Percentiles rank a stretch among this genome's conserved stretches.
These are phyloP conservation scores for Cyclocybe aegerita DNA, from an alignment of 768 basidiomycete species.

Conservation along the genomic window DNA sequence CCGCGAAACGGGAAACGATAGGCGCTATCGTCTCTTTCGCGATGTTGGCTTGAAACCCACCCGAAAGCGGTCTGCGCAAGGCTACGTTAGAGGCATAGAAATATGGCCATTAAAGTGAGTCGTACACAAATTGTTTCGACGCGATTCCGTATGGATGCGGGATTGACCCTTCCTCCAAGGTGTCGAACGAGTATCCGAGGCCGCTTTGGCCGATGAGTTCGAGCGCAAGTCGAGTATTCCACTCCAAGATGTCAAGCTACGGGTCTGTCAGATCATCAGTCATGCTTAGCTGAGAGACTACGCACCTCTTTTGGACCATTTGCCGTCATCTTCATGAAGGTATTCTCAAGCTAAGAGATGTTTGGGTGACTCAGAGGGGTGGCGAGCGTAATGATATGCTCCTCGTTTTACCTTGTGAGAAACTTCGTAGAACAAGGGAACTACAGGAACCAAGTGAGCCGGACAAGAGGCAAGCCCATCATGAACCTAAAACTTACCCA, in stretches of 20 bases:
- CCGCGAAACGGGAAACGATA: slow-evolving; percentile 18
- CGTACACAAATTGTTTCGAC: slow-evolving; percentile 30
- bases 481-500: slow-evolving; percentile 14
- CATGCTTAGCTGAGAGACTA: too few relatives aligned
- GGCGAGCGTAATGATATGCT: too few relatives aligned
- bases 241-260: slow-evolving; percentile 34
- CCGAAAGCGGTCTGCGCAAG: slow-evolving; percentile 8
- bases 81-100: slow-evolving; percentile 3
- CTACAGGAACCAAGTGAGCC: slow-evolving; percentile 13
- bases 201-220: slow-evolving; percentile 53
- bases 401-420: slow-evolving; percentile 3
- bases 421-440: slow-evolving; percentile 33
- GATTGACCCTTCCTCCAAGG: slow-evolving; percentile 29
- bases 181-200: slow-evolving; percentile 43
- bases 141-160: slow-evolving; percentile 31
- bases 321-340: slow-evolving; percentile 24
- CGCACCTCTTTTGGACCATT: slow-evolving; percentile 30
- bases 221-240: slow-evolving; percentile 44
- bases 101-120: not conserved
- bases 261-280: not conserved
- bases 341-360: slow-evolving; percentile 22
- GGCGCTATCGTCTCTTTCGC: slow-evolving; percentile 12
- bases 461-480: not conserved
- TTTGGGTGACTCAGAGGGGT: too few relatives aligned
- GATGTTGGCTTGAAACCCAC: not conserved